phyloP scores from a whole-genome alignment of 345 rosid genomes.

The Zanthoxylum bungeanum region DNA sequence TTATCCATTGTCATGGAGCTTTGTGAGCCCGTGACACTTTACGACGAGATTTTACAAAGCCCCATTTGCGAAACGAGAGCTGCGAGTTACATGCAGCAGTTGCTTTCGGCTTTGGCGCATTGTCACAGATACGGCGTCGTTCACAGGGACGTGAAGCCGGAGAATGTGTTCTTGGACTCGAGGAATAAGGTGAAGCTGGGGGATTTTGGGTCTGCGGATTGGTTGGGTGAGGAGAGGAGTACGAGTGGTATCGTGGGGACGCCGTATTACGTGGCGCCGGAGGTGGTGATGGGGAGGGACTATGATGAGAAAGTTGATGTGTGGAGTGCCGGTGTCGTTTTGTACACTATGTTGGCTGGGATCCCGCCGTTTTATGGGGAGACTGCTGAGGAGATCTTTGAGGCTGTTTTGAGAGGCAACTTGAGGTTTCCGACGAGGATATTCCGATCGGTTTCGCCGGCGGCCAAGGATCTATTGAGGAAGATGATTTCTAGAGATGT shows the following conservation, averaged over 20 bases:
- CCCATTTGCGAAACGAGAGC: constrained; percentile 45
- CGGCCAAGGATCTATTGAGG: constrained; percentile 67
- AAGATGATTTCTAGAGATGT: constrained; percentile 78
- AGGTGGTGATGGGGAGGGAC: constrained; percentile 65
- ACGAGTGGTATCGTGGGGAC: constrained; percentile 68
- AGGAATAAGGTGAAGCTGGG: constrained; percentile 40
- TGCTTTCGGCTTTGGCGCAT: constrained; percentile 59
- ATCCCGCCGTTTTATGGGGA: constrained; percentile 78
- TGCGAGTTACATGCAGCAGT: constrained; percentile 36
- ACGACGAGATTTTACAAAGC: constrained; percentile 34
- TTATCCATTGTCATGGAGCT: constrained; percentile 60
- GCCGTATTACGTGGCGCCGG: constrained; percentile 86
- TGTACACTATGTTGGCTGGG: constrained; percentile 73
- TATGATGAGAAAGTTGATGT: constrained; percentile 76
- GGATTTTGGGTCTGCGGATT: constrained; percentile 74
- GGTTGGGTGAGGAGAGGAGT: constrained; percentile 32
- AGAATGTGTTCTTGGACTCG: constrained; percentile 56
- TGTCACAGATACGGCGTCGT: constrained; percentile 63
- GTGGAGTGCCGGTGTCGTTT: constrained; percentile 80
- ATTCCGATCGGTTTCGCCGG: constrained; percentile 45
- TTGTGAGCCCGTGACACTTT: constrained; percentile 54
- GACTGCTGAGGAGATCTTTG: constrained; percentile 61
- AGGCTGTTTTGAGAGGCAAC: constrained; percentile 62
- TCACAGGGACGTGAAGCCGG: constrained; percentile 81
- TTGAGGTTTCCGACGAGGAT: constrained; percentile 56